phyloP scores from a whole-genome alignment of 805 yeast species.

The Starmerella ratchasimensis region DNA sequence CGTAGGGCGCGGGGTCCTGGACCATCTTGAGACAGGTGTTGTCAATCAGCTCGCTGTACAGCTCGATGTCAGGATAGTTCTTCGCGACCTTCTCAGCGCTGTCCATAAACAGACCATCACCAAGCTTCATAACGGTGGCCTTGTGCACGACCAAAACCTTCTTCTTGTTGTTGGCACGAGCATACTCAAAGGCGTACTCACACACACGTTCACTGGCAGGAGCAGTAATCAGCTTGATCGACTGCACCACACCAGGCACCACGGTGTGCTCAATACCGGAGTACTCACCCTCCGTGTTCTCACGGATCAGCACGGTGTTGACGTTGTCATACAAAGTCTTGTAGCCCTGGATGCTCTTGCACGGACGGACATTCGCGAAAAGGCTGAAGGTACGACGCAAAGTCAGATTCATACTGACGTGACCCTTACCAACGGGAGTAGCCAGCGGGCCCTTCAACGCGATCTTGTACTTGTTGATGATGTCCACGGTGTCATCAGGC shows the following conservation, averaged over 20 bases:
- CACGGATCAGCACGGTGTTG: slow-evolving; percentile 92
- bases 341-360: slow-evolving; percentile 85
- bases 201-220: slow-evolving; percentile 94
- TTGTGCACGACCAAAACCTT: slow-evolving; percentile 92
- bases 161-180: slow-evolving; percentile 72
- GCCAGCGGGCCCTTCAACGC: slow-evolving; percentile 98
- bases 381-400: slow-evolving; percentile 92
- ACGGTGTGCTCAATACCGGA: slow-evolving; percentile 98
- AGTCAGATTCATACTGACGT: slow-evolving; percentile 91
- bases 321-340: slow-evolving; percentile 81
- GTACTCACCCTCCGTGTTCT: slow-evolving; percentile 97
- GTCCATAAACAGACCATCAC: slow-evolving; percentile 92
- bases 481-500: slow-evolving; percentile 82
- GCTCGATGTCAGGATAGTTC: slow-evolving; percentile 81
- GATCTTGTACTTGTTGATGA: slow-evolving; percentile 82
- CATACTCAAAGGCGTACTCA: slow-evolving; percentile 94
- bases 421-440: slow-evolving; percentile 98
- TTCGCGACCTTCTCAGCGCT: slow-evolving; percentile 79
- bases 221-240: slow-evolving; percentile 91
- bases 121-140: slow-evolving; percentile 94
- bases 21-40: slow-evolving; percentile 88
- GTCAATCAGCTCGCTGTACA: slow-evolving; percentile 81
- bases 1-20: slow-evolving; percentile 75
- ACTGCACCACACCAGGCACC: slow-evolving; percentile 96
- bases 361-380: slow-evolving; percentile 95